Evolutionary conservation across 2,329 filamentous ascomycete species (phyloP).

Genomic region (Exophiala xenobiotica): DNA sequence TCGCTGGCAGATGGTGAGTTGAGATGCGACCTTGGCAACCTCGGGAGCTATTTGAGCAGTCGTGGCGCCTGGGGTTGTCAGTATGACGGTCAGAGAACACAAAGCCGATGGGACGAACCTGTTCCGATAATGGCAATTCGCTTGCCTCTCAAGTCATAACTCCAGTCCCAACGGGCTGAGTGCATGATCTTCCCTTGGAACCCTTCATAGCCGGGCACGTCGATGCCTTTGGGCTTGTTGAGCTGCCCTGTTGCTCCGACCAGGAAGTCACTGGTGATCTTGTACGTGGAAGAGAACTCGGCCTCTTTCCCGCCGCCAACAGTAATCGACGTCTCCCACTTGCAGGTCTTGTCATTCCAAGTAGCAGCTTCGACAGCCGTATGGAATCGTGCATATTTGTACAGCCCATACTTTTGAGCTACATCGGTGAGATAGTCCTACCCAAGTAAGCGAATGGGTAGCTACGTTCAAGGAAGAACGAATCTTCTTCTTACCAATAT

Average conservation of each 20-base stretch:
- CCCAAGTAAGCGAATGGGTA: neutral
- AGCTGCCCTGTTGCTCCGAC: conserved; percentile 60
- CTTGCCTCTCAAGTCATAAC: conserved; percentile 53
- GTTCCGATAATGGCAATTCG: conserved; percentile 59
- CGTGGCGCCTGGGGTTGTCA: conserved; percentile 49
- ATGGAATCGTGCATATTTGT: conserved; percentile 60
- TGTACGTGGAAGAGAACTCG: conserved; percentile 56
- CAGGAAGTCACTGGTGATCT: conserved; percentile 56
- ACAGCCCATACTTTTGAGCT: conserved; percentile 39
- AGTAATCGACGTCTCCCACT: conserved; percentile 51
- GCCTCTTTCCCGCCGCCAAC: conserved; percentile 55
- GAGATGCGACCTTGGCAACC: conserved; percentile 50
- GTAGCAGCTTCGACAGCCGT: conserved; percentile 53
- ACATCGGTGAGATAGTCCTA: conserved; percentile 50
- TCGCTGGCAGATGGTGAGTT: conserved; percentile 57
- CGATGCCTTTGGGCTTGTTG: conserved; percentile 49
- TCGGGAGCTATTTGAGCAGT: conserved; percentile 60
- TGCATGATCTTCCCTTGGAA: conserved; percentile 35
- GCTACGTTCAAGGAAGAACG: neutral
- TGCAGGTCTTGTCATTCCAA: conserved; percentile 59
- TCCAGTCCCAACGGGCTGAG: conserved; percentile 46
- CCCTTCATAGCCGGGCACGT: conserved; percentile 28
- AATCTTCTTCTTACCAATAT: conserved; percentile 45
- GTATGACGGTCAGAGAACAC: neutral
- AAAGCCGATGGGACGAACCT: conserved; percentile 38